Evolutionary conservation across 495 filamentous ascomycete genomes (phyloP), one percentile per base, ranked within the genome.

Genomic region (Daldinia loculata): DNA sequence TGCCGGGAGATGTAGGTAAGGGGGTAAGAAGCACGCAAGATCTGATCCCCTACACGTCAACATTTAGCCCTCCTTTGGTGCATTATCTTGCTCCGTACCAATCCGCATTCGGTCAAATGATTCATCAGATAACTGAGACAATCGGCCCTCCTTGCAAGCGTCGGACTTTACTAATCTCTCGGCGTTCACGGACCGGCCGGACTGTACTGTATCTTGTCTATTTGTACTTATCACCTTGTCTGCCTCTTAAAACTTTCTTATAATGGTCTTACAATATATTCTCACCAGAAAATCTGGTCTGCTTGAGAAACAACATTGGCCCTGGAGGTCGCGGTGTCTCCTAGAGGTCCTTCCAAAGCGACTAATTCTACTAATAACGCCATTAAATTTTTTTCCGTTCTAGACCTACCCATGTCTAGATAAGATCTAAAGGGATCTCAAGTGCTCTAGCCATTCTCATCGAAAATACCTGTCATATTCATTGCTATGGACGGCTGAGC

Each of bases 41-140:
- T 63, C 51, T 29, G 34, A 66, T 62, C 61, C 43, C 38, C 29
- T 61, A 66, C 15, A 66, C 70, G 70, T 69, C 70, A 73, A 65
- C 43, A 7, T 22, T 73, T 69, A 66, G 61, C 15, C 48, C 36
- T 51, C 38, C 63, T 29, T 68, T 55, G 66, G 51, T 57, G 70
- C 60, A 61, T 62, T 39, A 26, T 32, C 51, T 60, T 66, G 11
- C 14, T 29, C 48, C 8, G 56, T 55, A 59, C 57, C 72, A 69
- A 66, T 41, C 72, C 69, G 75, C 61, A 61, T 73, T 65, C 59
- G 69, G 72, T 58, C 63, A 17, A 53, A 73, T 75, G 75, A 77
- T 75, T 77, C 75, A 73, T 73, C 66, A 69, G 66, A 72, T 72
- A 72, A 75, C 62, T 63, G 72, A 71, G 67, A 67, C 61, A 74